Base-by-base conservation (phyloP, 371 early-diverging fungal species). In the Basidiobolus meristosporus region DNA sequence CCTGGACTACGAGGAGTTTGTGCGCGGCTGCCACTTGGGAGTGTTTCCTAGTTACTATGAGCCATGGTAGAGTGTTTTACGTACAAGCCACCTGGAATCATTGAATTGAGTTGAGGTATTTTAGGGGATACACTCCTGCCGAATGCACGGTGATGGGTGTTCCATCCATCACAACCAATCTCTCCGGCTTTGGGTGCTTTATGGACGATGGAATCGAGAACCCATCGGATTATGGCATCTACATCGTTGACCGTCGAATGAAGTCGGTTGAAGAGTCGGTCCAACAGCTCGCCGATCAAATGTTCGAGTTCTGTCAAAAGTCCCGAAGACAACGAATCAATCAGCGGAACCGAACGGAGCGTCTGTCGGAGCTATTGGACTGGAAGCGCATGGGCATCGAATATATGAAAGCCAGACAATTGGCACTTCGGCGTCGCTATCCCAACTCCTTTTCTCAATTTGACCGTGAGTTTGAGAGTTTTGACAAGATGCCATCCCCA, bases 101-200 rank as follows among this genome's bases (percentile, higher is more conserved):
- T 26, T 26, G 9, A 5, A 26, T 26, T 26, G 9, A 26, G 9
- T 26, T 26, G 3, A 3, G 3, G 26, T 26, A 26, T 26, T 26
- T 26, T 9, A 26, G 26, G 26, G 85, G 88, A 0, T 83, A 92
- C 57, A 90, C 92, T 1, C 90, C 92, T 7, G 91, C 90, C 29
- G 96, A 95, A 58, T 95, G 93, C 56, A 95, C 96, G 0, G 90
- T 95, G 28, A 89, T 95, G 90, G 93, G 96, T 38, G 87, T 92
- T 15, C 96, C 96, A 4, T 82, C 81, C 9, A 83, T 92, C 46
- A 91, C 92, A 5, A 90, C 92, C 38, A 95, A 95, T 60, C 66
- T 95, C 14, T 89, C 90, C n/a, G 96, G 96, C 6, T 95, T 92
- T 53, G 96, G 96, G 11, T 90, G 91, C 55, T 95, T 82, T 49